Evolutionary conservation across 805 yeast genomes (phyloP).

Genomic region (Huiozyma naganishii): DNA sequence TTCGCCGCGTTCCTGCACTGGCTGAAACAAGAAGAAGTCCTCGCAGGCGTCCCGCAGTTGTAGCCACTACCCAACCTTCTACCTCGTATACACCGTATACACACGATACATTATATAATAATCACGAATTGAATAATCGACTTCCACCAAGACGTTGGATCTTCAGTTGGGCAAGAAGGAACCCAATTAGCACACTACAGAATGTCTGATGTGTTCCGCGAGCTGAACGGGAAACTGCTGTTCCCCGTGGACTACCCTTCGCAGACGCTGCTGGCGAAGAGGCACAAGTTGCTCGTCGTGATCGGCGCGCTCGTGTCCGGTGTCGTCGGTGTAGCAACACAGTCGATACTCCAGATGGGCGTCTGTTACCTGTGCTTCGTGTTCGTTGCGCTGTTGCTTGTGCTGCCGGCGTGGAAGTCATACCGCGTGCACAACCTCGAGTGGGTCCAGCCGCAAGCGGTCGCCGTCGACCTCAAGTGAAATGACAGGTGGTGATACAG

Average conservation of each 20-base stretch:
- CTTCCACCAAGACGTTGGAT: too few species aligned
- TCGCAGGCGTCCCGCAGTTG: background rate
- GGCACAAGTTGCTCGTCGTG: slow-evolving; percentile 10
- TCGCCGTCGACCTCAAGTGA: background rate
- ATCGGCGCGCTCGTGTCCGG: slow-evolving; percentile 30
- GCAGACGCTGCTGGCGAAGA: slow-evolving; percentile 15
- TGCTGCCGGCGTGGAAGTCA: slow-evolving; percentile 49
- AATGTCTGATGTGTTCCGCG: slow-evolving; percentile 28
- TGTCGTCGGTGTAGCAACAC: slow-evolving; percentile 37
- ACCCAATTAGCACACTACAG: slow-evolving; percentile 1
- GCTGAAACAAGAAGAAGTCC: slow-evolving; percentile 15
- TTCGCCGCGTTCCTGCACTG: slow-evolving; percentile 12
- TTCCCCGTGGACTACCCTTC: slow-evolving; percentile 28
- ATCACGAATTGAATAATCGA: background rate
- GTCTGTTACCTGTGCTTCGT: slow-evolving; percentile 31
- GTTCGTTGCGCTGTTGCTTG: slow-evolving; percentile 28
- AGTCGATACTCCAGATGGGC: slow-evolving; percentile 33
- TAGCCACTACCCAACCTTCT: background rate
- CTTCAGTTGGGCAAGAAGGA: too few species aligned
- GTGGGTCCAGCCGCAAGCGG: background rate
- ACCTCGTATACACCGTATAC: background rate
- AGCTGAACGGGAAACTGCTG: slow-evolving; percentile 16
- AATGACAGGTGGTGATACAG: background rate
- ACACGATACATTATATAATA: background rate
- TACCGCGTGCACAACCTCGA: slow-evolving; percentile 39